Base-by-base conservation (phyloP, 129 eudicot genomes). In the Deinandra increscens region DNA sequence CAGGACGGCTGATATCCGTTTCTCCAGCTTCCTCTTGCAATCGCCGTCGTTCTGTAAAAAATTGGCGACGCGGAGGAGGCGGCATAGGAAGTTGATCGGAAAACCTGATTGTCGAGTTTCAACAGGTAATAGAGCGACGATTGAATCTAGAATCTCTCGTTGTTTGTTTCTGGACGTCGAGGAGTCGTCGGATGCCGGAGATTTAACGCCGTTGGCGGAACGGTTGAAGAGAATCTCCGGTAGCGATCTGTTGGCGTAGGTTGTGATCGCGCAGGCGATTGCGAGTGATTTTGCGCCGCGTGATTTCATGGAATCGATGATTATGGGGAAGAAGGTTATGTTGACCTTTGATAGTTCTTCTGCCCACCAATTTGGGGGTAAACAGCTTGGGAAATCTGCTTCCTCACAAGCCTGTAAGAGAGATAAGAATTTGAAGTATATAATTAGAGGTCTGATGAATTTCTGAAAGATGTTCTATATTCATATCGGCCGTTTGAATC, bases 321-420 rank as follows among this genome's bases (percentile, higher is more conserved):
- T 83, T 37, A 71, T 84, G 34, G 75, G 82, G 65, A 93, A 93
- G 79, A 80, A 81, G 31, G 39, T 23, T 60, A 89, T 74, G 81
- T 83, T 82, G 6, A 93, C 60, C 71, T 86, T 89, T 17, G 98
- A 66, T 61, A 93, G 81, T 69, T 93, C 98, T 23, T 89, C 95
- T 1, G 98, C 83, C 98, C 98, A 93, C 95, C 95, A 93, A 45
- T 93, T 89, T 65, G 95, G 90, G 3, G 98, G 98, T 44, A 90
- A 86, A 11, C 91, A 87, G 81, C 95, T 89, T 14, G 98, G 98
- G 48, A 86, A 89, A 69, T 82, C 85, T 0, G 96, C 95, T 83
- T 93, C 98, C 23, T 75, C 84, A 64, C 98, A 89, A 37, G 92
- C 91, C 98, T 88, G 77, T 33, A 58, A 65, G 46, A 33, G 10